Base-by-base conservation (phyloP, 2,329 filamentous ascomycete genomes). In the Gnomoniopsis smithogilvyi region DNA sequence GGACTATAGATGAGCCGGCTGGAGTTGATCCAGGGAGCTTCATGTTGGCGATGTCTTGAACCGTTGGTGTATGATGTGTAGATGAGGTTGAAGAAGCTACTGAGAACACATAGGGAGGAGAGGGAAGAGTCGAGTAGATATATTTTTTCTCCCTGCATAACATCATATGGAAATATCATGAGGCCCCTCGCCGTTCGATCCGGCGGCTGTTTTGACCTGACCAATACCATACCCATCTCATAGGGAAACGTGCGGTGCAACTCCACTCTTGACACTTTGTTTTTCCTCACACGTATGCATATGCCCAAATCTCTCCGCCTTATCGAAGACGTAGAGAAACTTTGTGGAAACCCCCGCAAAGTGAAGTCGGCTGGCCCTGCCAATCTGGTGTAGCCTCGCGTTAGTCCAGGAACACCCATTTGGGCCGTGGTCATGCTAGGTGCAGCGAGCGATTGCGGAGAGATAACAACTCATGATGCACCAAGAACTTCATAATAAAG, bases 1-100 rank as follows among this genome's bases (percentile, higher is more conserved):
- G 19, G 17, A 43, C 48, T 14, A 59, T 33, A 24, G 53, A 56
- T 36, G 56, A 55, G 54, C 43, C n/a, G 43, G 34, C 22, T 26
- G 49, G 33, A 4, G 21, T 3, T 1, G n/a, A 36, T 6, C 19
- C 22, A 3, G 45, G 49, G 15, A 59, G 34, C 33, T 49, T 62
- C 60, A 62, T 62, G 14, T 11, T 33, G 57, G 15, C 2, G 30
- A 19, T 6, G 10, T 38, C 41, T 46, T 19, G 12, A 14, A 6
- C 36, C 17, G 36, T 41, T 1, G 17, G 1, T 41, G 36, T 4
- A 4, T 41, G 17, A 41, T 8, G 12, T 41, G 15, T 41, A n/a
- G 12, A 14, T 6, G 17, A 17, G 36, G 4, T 3, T 30, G 26
- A 41, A 17, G 36, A 41, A 41, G 36, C 4, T 41, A 14, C 6